phyloP scores from a whole-genome alignment of 179 eudicot species.

The Silene noctiflora region DNA sequence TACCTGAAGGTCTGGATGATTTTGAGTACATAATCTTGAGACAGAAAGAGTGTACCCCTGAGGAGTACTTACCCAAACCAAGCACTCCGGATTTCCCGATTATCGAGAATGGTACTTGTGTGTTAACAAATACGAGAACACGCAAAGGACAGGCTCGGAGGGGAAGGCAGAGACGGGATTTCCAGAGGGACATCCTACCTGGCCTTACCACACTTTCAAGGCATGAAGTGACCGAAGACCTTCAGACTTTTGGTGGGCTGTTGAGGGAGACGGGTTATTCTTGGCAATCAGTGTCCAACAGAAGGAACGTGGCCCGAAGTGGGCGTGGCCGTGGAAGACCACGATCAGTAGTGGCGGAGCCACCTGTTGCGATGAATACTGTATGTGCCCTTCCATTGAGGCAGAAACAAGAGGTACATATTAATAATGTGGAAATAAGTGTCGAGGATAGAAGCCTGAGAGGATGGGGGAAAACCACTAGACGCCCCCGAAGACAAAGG shows the following conservation, averaged over 20 bases:
- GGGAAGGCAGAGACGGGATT: constrained; percentile 77
- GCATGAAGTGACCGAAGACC: constrained; percentile 90
- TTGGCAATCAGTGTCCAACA: constrained; percentile 59
- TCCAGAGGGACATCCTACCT: constrained; percentile 89
- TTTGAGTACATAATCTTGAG: constrained; percentile 69
- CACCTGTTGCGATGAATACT: constrained; percentile 22
- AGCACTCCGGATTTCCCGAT: constrained; percentile 42
- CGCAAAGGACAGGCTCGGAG: constrained; percentile 68
- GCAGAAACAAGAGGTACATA: constrained; percentile 5
- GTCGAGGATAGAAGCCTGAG: constrained; percentile 68
- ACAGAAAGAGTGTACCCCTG: constrained; percentile 51
- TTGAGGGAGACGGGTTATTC: constrained; percentile 80
- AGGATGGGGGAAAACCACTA: constrained; percentile 91
- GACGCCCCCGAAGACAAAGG: constrained; percentile 86
- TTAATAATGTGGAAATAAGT: constrained; percentile 38
- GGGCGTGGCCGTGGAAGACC: constrained; percentile 64
- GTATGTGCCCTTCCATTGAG: constrained; percentile 41
- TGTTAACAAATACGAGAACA: constrained; percentile 35
- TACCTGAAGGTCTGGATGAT: constrained; percentile 42
- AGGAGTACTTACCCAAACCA: constrained; percentile 72
- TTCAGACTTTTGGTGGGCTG: constrained; percentile 77
- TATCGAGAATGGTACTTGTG: constrained; percentile 33
- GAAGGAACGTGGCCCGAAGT: constrained; percentile 54
- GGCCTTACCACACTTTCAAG: constrained; percentile 75
- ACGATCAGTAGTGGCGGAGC: constrained; percentile 43